Evolutionary conservation across 257 asterid species (phyloP), one percentile per base, ranked within the genome.

Genomic region (Fraxinus excelsior): DNA sequence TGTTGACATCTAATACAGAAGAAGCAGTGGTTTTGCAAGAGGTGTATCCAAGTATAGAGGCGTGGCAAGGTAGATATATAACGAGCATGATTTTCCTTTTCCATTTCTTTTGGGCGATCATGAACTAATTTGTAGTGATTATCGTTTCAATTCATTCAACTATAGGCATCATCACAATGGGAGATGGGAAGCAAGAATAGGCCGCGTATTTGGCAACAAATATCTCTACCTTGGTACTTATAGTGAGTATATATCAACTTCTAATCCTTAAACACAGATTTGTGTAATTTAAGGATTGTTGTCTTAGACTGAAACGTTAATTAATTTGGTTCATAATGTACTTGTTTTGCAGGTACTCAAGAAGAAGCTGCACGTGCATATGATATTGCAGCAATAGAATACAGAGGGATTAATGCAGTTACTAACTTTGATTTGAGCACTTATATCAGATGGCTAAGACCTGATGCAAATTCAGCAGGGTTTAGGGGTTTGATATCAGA

Each of bases 161-260:
- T 40, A 38, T 70, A 91, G 95, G 87, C 94, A 88, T 82, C 96
- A 90, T 78, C 94, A 87, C 37, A 90, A 90, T 76, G 97, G 91
- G 25, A 90, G 92, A 79, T 91, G 97, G 97, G 96, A 91, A 79
- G 96, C 97, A 77, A 86, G 97, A 78, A 91, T 90, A 0, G 96
- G 94, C 28, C 85, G 91, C 49, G 90, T 90, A 72, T 91, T 87
- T 5, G 95, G 96, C 38, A 91, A 88, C 81, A 91, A 91, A 77
- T 88, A 91, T 82, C 92, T 91, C 32, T 90, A 87, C 76, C 89
- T 91, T 28, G 96, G 96, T 71, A 88, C 96, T 37, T 90, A 87
- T 67, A 82, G 96, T 87, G 76, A 81, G 70, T n/a, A 29, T 29
- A 29, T 29, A 29, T 29, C 32, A 29, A 29, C 32, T 29, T 29